Evolutionary conservation across 2,329 filamentous ascomycete genomes (phyloP), one percentile per base, ranked within the genome.

Genomic region (Sordariomycetes sp.): DNA sequence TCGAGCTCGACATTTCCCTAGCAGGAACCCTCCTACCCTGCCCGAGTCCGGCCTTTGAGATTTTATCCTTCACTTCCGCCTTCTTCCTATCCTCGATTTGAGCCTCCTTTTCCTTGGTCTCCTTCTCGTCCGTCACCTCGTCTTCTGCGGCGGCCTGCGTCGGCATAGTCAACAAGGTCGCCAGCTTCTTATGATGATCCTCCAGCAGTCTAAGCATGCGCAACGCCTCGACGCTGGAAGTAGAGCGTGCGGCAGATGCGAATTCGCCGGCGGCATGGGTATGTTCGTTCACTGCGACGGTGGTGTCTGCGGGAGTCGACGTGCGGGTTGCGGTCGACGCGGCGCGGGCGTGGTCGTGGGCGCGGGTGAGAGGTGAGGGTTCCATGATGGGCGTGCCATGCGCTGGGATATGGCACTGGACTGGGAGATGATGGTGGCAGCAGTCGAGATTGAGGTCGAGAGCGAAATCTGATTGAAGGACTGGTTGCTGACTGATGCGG

Each of bases 231-330:
- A 70, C 53, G 51, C 68, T 74, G 26, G 66, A 68, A 7, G 86
- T 94, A 31, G 63, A 72, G 40, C 76, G 73, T n/a, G 85, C 79
- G 20, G 87, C 88, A 40, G 81, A 80, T 40, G 86, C 80, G 55
- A 94, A 96, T 54, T 94, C 86, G 42, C 79, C 81, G 3, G 92
- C 90, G 24, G 92, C 92, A 37, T 84, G 69, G 34, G 88, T 79
- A 59, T 96, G 90, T 57, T 94, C 85, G 50, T 82, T 83, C 50
- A 87, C 83, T 41, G 90, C 90, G 31, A 85, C 79, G 6, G 81
- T 82, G 36, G 85, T 85, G 53, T 92, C 79, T 36, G 68, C 69
- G 30, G 39, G 34, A 15, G 26, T 7, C 49, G 87, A 77, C n/a
- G n/a, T n/a, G 17, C 70, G 79, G 36, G 88, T 86, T 17, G 79